Conservation (phyloP, 768 basidiomycete genomes). For the Hericium rajendrae region DNA sequence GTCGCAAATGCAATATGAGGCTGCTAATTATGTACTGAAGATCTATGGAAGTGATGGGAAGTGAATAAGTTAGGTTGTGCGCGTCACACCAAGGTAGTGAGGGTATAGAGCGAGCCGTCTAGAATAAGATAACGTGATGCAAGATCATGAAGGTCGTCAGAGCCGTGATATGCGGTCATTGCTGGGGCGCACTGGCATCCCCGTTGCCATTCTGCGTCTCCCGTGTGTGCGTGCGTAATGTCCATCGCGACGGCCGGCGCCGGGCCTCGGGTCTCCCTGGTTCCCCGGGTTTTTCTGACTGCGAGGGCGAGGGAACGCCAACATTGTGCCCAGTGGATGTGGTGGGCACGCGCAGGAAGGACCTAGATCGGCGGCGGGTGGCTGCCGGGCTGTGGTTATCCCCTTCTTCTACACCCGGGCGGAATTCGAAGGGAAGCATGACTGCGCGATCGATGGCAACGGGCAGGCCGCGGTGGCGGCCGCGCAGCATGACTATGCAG, state of each 20-base stretch:
- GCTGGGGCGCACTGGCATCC: too few species aligned
- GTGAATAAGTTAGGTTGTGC: too few species aligned
- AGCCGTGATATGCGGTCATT: too few species aligned
- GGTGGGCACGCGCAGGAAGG: background rate
- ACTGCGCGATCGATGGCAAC: slow-evolving; percentile 85
- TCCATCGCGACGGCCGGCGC: background rate
- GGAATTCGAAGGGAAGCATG: slow-evolving; percentile 63
- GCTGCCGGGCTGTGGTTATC: background rate
- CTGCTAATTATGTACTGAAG: too few species aligned
- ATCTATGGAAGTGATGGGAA: too few species aligned
- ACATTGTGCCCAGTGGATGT: background rate
- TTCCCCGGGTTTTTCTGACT: background rate
- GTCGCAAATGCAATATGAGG: too few species aligned
- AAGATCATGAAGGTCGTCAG: too few species aligned
- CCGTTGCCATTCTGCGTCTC: background rate
- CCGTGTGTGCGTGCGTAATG: background rate
- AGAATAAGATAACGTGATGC: too few species aligned
- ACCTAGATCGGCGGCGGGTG: background rate
- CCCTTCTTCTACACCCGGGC: background rate
- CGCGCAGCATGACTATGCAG: slow-evolving; percentile 86
- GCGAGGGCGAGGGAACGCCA: too few species aligned
- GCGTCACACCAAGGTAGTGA: too few species aligned
- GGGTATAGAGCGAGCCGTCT: too few species aligned
- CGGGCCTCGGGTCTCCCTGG: background rate
- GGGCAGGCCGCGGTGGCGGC: slow-evolving; percentile 81